Conservation (phyloP, 2,329 filamentous ascomycete genomes). For the Aspergillus flavus region DNA sequence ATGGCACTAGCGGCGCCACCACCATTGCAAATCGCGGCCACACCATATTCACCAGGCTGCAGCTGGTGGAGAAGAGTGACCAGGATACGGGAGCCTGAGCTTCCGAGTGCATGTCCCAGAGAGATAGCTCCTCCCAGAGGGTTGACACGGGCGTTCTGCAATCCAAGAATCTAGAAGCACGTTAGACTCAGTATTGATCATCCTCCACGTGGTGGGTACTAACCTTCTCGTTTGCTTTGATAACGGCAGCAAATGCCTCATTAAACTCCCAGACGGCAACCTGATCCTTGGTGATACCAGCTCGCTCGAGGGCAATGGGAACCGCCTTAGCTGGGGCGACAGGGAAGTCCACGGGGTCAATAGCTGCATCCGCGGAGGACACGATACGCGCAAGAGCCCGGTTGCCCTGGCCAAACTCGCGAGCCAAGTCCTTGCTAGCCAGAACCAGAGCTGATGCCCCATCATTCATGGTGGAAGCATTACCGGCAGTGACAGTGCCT, state of each 20-base stretch:
- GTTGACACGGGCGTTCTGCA: constrained; percentile 80
- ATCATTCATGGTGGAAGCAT: constrained; percentile 92
- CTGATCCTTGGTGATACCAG: constrained; percentile 87
- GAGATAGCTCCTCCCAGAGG: constrained; percentile 89
- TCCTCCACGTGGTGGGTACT: constrained; percentile 19
- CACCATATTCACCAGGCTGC: constrained; percentile 88
- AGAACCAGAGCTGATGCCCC: constrained; percentile 89
- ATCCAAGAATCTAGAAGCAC: constrained; percentile 68
- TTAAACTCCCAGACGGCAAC: constrained; percentile 98
- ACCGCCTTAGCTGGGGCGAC: constrained; percentile 91
- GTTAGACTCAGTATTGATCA: constrained; percentile 21
- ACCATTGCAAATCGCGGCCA: constrained; percentile 95
- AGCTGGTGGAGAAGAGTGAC: constrained; percentile 90
- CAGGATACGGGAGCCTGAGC: constrained; percentile 88
- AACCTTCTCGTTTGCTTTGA: constrained; percentile 90
- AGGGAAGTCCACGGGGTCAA: constrained; percentile 92
- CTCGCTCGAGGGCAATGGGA: constrained; percentile 82
- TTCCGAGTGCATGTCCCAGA: constrained; percentile 87
- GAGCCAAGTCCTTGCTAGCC: constrained; percentile 76
- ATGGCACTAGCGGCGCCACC: constrained; percentile 90
- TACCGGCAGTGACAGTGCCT: constrained; percentile 91
- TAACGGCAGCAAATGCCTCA: constrained; percentile 94
- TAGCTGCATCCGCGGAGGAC: constrained; percentile 83
- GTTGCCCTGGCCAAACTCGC: constrained; percentile 74
- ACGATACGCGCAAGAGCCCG: constrained; percentile 86